phyloP scores from a whole-genome alignment of 805 yeast genomes.

The Phaffomyces antillensis region DNA sequence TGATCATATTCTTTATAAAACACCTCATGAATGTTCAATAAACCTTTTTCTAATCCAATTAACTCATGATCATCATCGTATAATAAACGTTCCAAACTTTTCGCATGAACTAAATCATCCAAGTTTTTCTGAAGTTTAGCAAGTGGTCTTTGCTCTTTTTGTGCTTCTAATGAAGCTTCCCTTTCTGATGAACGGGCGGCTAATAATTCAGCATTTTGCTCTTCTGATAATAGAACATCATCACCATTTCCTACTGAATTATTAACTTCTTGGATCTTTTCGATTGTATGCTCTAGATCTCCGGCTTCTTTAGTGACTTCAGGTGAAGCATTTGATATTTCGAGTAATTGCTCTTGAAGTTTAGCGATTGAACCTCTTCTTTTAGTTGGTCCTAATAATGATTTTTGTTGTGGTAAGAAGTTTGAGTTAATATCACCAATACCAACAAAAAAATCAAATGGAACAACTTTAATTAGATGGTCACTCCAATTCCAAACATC shows the following conservation, averaged over 20 bases:
- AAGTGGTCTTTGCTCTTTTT: constrained; percentile 74
- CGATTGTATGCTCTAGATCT: constrained; percentile 21
- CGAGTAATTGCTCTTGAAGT: constrained; percentile 39
- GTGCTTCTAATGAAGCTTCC: constrained; percentile 67
- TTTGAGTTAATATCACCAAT: constrained; percentile 95
- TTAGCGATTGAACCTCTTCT: constrained; percentile 50
- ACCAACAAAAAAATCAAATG: constrained; percentile 93
- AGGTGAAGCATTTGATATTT: constrained; percentile 10
- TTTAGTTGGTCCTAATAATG: constrained; percentile 53
- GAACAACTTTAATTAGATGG: constrained; percentile 85
- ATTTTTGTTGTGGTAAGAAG: constrained; percentile 75
- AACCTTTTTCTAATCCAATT: constrained; percentile 49
- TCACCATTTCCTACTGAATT: constrained; percentile 15
- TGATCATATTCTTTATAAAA: constrained; percentile 45
- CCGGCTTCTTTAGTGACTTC: constrained; percentile 26
- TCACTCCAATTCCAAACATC: constrained; percentile 99
- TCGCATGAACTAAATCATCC: constrained; percentile 29
- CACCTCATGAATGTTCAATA: constrained; percentile 55
- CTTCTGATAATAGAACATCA: constrained; percentile 27
- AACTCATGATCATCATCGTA: constrained; percentile 82
- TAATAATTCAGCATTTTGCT: constrained; percentile 25
- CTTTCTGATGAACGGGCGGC: constrained; percentile 42
- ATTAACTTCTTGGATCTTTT: constrained; percentile 26
- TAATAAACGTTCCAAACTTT: constrained; percentile 35
- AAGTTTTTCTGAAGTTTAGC: constrained; percentile 75